Conservation (phyloP, 1,284 basidiomycete genomes). For the Violaceomyces palustris region DNA sequence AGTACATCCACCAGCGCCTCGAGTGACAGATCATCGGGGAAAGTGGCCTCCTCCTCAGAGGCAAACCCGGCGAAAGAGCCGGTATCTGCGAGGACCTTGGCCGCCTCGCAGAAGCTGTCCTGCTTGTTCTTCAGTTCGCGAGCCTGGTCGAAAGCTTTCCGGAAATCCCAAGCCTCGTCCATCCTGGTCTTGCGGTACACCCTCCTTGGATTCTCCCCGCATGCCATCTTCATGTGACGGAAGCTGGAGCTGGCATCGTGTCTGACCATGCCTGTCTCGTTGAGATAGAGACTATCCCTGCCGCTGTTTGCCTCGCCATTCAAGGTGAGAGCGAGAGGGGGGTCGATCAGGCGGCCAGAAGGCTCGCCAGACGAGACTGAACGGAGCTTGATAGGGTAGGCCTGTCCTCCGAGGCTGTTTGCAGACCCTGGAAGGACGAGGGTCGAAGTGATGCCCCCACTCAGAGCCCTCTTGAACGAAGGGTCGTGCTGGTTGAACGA, state of each 20-base stretch:
- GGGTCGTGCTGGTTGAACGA: slow-evolving; percentile 64
- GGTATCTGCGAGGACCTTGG: too few relatives aligned
- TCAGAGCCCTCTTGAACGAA: slow-evolving; percentile 59
- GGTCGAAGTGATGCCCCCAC: slow-evolving; percentile 68
- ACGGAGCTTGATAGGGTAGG: slow-evolving; percentile 64
- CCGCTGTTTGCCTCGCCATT: slow-evolving; percentile 24
- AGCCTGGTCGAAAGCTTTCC: slow-evolving; percentile 67
- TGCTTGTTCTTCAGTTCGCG: slow-evolving; percentile 68
- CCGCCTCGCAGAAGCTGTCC: slow-evolving; percentile 62
- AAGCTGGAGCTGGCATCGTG: slow-evolving; percentile 34
- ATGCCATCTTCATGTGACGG: slow-evolving; percentile 52
- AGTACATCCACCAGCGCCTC: slow-evolving; percentile 82
- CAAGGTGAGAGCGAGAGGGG: slow-evolving; percentile 30
- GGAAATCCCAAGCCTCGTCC: slow-evolving; percentile 62
- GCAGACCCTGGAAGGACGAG: slow-evolving; percentile 63
- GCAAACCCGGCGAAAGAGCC: too few relatives aligned
- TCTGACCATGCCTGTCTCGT: slow-evolving; percentile 30
- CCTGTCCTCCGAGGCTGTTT: slow-evolving; percentile 66
- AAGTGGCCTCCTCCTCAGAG: slow-evolving; percentile 59
- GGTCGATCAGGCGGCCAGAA: slow-evolving; percentile 36
- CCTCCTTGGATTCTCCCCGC: slow-evolving; percentile 57
- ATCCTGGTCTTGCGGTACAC: slow-evolving; percentile 58
- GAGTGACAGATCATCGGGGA: slow-evolving; percentile 74
- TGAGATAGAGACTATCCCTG: slow-evolving; percentile 4
- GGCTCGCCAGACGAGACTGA: slow-evolving; percentile 23